Conservation (phyloP, 2,329 filamentous ascomycete species). For the Exophiala spinifera region DNA sequence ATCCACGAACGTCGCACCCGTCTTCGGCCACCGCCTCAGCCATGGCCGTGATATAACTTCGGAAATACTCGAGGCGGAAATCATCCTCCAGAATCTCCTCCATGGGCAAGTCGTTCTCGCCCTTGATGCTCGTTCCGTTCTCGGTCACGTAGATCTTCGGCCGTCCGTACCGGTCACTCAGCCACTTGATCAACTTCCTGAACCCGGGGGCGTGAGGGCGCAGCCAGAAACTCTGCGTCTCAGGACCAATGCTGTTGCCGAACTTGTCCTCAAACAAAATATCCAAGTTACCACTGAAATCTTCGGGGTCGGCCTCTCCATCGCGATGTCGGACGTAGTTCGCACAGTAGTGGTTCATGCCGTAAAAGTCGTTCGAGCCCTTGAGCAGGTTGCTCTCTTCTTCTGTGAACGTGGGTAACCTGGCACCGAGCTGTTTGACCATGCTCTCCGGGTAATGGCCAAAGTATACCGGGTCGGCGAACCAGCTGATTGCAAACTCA, state of each 20-base stretch:
- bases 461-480: constrained; percentile 81
- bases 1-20: constrained; percentile 74
- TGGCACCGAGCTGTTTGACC: constrained; percentile 73
- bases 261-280: constrained; percentile 67
- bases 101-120: constrained; percentile 70
- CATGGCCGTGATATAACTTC: constrained; percentile 72
- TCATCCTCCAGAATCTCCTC: constrained; percentile 70
- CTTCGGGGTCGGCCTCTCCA: constrained; percentile 55
- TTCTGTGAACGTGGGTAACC: constrained; percentile 69
- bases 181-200: constrained; percentile 71
- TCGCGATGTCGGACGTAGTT: constrained; percentile 75
- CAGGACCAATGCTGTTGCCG: constrained; percentile 71
- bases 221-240: constrained; percentile 81
- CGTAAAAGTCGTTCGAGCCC: constrained; percentile 90
- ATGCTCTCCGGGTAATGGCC: constrained; percentile 82
- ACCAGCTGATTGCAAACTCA: constrained; percentile 85
- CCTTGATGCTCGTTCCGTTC: constrained; percentile 80
- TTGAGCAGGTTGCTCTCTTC: constrained; percentile 72
- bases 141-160: constrained; percentile 85
- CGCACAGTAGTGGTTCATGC: constrained; percentile 91
- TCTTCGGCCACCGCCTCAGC: constrained; percentile 68
- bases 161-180: constrained; percentile 70
- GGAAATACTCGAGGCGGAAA: constrained; percentile 76
- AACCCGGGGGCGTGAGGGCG: constrained; percentile 73
- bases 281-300: constrained; percentile 74